A percentile compares a stretch with the other conserved stretches of the same genome.
These are phyloP conservation scores for Candida sanyaensis DNA, from an alignment of 1,139 yeast species.

Conservation along the genomic window DNA sequence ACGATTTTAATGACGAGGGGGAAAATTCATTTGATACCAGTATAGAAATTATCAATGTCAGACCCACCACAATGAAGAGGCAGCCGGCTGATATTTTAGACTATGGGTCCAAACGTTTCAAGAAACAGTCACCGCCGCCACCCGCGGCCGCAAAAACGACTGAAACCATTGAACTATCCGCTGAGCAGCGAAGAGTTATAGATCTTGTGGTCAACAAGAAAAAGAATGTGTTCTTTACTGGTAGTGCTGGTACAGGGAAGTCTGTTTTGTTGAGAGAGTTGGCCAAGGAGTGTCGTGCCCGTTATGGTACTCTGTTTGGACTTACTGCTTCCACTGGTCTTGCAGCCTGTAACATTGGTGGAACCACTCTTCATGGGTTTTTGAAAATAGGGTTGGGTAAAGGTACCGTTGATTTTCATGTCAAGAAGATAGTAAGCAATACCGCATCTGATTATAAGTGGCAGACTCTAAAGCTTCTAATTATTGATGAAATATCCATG, in stretches of 20 bases:
- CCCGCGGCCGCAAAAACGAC: not conserved
- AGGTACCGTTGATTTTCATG: slow-evolving; percentile 45
- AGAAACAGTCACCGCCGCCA: not conserved
- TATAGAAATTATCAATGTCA: slow-evolving; percentile 27
- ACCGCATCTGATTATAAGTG: slow-evolving; percentile 51
- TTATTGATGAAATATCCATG: slow-evolving; percentile 86
- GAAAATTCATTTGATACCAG: slow-evolving; percentile 35
- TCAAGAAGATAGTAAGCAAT: slow-evolving; percentile 48
- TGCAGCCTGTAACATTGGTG: slow-evolving; percentile 88
- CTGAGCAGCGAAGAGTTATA: slow-evolving; percentile 72
- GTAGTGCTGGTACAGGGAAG: slow-evolving; percentile 86
- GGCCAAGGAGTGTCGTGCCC: slow-evolving; percentile 34
- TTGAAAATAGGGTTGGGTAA: slow-evolving; percentile 77
- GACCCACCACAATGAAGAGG: slow-evolving; percentile 3
- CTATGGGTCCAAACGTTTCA: not conserved
- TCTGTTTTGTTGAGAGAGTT: slow-evolving; percentile 69
- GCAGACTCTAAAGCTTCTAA: slow-evolving; percentile 60
- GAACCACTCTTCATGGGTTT: slow-evolving; percentile 76
- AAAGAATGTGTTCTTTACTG: slow-evolving; percentile 67
- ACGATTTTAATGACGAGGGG: slow-evolving; percentile 29
- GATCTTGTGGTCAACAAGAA: slow-evolving; percentile 61
- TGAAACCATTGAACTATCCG: not conserved
- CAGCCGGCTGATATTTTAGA: not conserved
- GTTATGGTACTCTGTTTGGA: slow-evolving; percentile 45
- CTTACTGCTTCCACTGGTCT: slow-evolving; percentile 91